phyloP scores from a whole-genome alignment of 306 rosid genomes.

The Vigna trinervia region DNA sequence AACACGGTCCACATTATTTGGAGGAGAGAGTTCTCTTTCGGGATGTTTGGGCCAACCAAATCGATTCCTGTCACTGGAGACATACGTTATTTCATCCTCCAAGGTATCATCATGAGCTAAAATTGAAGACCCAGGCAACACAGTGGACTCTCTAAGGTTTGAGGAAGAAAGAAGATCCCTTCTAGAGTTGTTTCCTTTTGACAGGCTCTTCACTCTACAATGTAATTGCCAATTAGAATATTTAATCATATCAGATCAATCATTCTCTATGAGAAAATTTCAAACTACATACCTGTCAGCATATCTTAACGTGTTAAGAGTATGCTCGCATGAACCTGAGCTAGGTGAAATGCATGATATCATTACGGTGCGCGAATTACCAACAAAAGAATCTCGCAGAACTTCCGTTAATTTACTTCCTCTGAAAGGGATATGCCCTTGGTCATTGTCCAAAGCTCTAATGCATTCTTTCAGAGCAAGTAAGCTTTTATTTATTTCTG shows the following conservation, averaged over 20 bases:
- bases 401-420: conserved; percentile 95
- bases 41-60: conserved; percentile 80
- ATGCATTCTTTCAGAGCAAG: conserved; percentile 87
- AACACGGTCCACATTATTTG: conserved; percentile 57
- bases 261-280: conserved; percentile 11
- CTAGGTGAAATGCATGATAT: conserved; percentile 90
- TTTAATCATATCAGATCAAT: conserved; percentile 29
- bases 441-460: conserved; percentile 87
- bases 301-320: conserved; percentile 85
- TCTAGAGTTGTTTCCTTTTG: conserved; percentile 69
- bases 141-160: conserved; percentile 66
- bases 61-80: conserved; percentile 63
- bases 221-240: conserved; percentile 31
- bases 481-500: conserved; percentile 88
- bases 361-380: conserved; percentile 90
- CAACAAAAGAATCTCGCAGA: conserved; percentile 83
- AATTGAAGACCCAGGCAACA: conserved; percentile 59
- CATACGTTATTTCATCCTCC: conserved; percentile 57
- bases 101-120: conserved; percentile 50
- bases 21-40: conserved; percentile 75
- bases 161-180: conserved; percentile 69
- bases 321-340: conserved; percentile 90
- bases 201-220: conserved; percentile 78
- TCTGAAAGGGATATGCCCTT: conserved; percentile 91
- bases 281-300: conserved; percentile 72